A percentile compares a stretch with the other conserved stretches of the same genome.
Conservation (phyloP, 2,329 filamentous ascomycete species). For the Onygena corvina region DNA sequence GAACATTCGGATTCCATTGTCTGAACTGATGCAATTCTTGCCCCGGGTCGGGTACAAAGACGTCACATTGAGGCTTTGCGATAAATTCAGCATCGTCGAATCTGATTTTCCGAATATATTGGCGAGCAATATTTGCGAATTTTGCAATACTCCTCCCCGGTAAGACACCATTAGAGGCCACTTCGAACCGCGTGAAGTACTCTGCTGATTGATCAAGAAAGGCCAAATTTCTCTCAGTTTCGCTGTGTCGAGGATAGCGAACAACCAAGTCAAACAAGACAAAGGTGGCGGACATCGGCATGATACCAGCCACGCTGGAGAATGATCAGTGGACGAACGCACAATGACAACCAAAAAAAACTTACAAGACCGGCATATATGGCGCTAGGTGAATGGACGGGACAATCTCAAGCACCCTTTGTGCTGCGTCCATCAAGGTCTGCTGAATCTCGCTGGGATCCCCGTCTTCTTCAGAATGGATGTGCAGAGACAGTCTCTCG, state of each 20-base stretch:
- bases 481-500: constrained; percentile 22
- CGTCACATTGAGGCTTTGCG: too few relatives aligned
- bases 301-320: constrained; percentile 25
- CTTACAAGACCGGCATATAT: constrained; percentile 28
- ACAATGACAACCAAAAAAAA: constrained; percentile 9
- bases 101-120: too few relatives aligned
- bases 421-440: constrained; percentile 24
- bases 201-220: constrained; percentile 34
- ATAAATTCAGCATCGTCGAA: too few relatives aligned
- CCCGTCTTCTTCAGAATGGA: constrained; percentile 15
- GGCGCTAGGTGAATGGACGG: constrained; percentile 25
- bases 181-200: constrained; percentile 33
- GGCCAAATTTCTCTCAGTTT: constrained; percentile 29
- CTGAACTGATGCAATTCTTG: too few relatives aligned
- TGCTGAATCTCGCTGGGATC: constrained; percentile 15
- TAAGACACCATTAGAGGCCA: too few relatives aligned
- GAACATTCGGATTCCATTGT: too few relatives aligned
- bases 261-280: constrained; percentile 35
- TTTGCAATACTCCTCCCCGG: too few relatives aligned
- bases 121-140: too few relatives aligned
- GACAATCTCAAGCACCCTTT: constrained; percentile 26
- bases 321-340: constrained; percentile 3
- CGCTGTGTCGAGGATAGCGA: constrained; percentile 27
- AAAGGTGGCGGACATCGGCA: constrained; percentile 31
- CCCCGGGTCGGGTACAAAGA: too few relatives aligned